These are phyloP conservation scores for Mortierella sp. DNA, from an alignment of 371 early-diverging fungal genomes.

Conservation along the genomic window DNA sequence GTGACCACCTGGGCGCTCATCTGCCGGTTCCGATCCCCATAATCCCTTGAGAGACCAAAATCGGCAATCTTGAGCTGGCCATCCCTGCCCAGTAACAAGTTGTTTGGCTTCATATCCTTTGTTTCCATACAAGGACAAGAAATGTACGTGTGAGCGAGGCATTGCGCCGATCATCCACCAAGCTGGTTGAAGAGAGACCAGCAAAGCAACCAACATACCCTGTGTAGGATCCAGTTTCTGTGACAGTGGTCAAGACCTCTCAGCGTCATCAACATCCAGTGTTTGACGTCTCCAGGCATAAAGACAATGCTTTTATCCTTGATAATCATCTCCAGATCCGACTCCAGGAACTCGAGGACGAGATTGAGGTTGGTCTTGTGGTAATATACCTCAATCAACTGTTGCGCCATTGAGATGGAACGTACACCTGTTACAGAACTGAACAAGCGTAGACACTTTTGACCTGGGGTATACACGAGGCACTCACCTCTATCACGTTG, in stretches of 20 bases:
- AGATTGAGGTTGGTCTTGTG: conserved; percentile 94
- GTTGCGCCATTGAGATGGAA: background rate
- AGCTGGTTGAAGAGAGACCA: no score
- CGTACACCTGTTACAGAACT: background rate
- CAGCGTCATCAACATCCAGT: conserved; percentile 98
- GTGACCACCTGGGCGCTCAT: conserved; percentile 98
- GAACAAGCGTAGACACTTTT: no score
- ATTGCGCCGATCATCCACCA: no score
- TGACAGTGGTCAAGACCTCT: conserved; percentile 96
- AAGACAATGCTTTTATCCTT: conserved; percentile 94
- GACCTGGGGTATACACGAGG: no score
- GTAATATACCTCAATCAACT: conserved; percentile 95
- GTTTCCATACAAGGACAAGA: background rate
- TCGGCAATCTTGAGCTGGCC: conserved; percentile 99
- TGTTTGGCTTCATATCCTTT: conserved; percentile 99
- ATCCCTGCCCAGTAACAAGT: conserved; percentile 91
- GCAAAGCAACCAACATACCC: conserved; percentile 62
- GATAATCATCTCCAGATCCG: conserved; percentile 98
- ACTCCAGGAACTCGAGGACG: conserved; percentile 96
- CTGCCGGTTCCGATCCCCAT: conserved; percentile 80
- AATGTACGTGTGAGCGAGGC: no score
- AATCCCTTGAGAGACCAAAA: conserved; percentile 98
- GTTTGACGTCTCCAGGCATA: conserved; percentile 97
- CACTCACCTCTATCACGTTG: conserved; percentile 85
- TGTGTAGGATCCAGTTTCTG: conserved; percentile 91